Base-by-base conservation (phyloP, 305 asterid species). In the Fraxinus dipetala region DNA sequence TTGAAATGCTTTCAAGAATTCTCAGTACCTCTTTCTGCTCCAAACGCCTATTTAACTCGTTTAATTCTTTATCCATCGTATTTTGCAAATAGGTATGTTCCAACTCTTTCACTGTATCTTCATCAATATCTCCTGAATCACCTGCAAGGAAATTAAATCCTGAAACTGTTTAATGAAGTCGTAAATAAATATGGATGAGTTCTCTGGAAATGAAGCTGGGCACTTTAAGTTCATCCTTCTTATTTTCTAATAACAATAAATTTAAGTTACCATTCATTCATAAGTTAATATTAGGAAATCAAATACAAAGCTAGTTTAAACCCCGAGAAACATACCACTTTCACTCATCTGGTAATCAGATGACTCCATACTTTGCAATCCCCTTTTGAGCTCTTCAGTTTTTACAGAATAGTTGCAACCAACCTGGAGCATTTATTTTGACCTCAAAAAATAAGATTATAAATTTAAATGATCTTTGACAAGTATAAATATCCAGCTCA, bases 261-360 rank as follows among this genome's bases (percentile, higher is more conserved):
- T 6, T 43, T 32, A 13, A 54, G 82, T 6, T 18, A 75, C 54
- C 48, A 74, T 18, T 43, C 77, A 59, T 74, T 31, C 75, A 80
- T 16, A 30, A 32, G 77, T 54, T 63, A 30, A 77, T 8, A 54
- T 56, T 56, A 51, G 69, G 70, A 82, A 20, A 80, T 75, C 16
- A 77, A 80, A 48, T 34, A 1, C 6, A 28, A 54, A 72, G 54
- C 59, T 6, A 80, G 31, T 54, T 73, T 31, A 79, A 43, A 51
- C 7, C 28, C 63, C 3, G 75, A 80, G 83, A 84, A 85, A 86
- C 90, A 77, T 90, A 94, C 99, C 90, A 86, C 86, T 89, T 85
- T 93, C 98, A 84, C 92, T 94, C 98, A 95, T 94, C 87, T 90
- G 97, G 89, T 90, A 93, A 87, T 96, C 99, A 81, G 93, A 91